Base-by-base conservation (phyloP, 345 rosid species). In the Populus euphratica region DNA sequence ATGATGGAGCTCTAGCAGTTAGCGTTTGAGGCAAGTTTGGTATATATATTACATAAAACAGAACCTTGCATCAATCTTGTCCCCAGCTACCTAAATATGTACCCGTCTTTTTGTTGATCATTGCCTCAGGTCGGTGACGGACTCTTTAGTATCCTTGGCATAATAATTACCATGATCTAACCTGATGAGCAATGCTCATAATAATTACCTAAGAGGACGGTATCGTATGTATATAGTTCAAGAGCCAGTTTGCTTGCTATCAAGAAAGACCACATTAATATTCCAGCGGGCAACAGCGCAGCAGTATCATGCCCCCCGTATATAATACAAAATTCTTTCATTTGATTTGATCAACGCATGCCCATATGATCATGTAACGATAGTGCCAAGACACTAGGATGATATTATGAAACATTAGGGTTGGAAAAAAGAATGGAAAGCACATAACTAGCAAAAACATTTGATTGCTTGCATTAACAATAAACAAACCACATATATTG, bases 121-220 rank as follows among this genome's bases (percentile, higher is more conserved):
- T 29, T 65, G 39, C 27, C 61, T 68, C 11, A 44, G 63, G 59
- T 52, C 20, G 59, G 59, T 52, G 59, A 52, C 59, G 59, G 20
- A 18, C 7, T 52, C n/a, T 52, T 20, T 52, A 8, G 6, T 36
- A 25, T 27, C 29, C 21, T 43, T 7, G 39, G 31, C 18, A 29
- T n/a, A 69, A 62, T 69, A 8, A 77, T 76, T 54, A 56, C 71
- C 56, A 29, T 69, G 14, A 54, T 69, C 68, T 70, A 31, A 29
- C 69, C 74, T 61, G 69, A 69, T 8, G 44, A 29, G 27, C 5
- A 33, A 33, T 33, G 36, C 36, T 33, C 36, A 33, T 33, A 4
- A 33, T 33, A 33, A 33, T 33, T 33, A 33, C 36, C 36, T 33
- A 33, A 33, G 36, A 4, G 36, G 36, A 33, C 36, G 36, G 36